Evolutionary conservation across 306 rosid genomes (phyloP).

Genomic region (Trifolium subterraneum): DNA sequence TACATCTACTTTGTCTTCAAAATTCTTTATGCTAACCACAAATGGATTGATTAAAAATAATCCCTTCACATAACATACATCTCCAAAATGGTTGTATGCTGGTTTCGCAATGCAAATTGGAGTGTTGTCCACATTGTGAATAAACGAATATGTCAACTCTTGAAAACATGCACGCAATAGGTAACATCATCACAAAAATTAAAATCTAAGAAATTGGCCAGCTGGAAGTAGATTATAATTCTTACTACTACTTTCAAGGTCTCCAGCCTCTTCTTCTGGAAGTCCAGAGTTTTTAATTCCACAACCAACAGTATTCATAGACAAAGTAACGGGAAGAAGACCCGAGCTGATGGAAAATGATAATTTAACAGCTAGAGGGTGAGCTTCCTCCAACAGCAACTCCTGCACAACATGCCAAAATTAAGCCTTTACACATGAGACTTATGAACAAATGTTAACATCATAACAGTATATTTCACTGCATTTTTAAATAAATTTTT

Average conservation of each 20-base stretch:
- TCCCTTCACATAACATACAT: constrained; percentile 13
- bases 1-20: constrained; percentile 15
- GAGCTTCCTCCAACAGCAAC: constrained; percentile 78
- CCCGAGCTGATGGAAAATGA: constrained; percentile 87
- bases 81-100: constrained; percentile 4
- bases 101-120: constrained; percentile 7
- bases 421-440: constrained; percentile 28
- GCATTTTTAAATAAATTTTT: constrained; percentile 7
- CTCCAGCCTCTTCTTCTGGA: constrained; percentile 81
- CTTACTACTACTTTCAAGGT: constrained; percentile 77
- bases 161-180: constrained; percentile 34
- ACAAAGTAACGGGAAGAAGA: constrained; percentile 84
- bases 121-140: constrained; percentile 31
- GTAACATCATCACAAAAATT: constrained; percentile 27
- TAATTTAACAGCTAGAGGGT: constrained; percentile 80
- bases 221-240: constrained; percentile 37
- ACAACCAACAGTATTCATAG: constrained; percentile 81
- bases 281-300: constrained; percentile 83
- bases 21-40: constrained; percentile 14
- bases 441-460: constrained; percentile 18
- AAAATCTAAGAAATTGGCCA: constrained; percentile 31
- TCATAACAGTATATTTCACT: constrained; percentile 19
- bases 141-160: constrained; percentile 6
- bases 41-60: constrained; percentile 15
- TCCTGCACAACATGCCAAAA: constrained; percentile 61